Percentiles rank a stretch among this genome's conserved stretches.
Evolutionary conservation across 352 stramenopile genomes (phyloP).

Genomic region (Pilasporangium apinafurcum): DNA sequence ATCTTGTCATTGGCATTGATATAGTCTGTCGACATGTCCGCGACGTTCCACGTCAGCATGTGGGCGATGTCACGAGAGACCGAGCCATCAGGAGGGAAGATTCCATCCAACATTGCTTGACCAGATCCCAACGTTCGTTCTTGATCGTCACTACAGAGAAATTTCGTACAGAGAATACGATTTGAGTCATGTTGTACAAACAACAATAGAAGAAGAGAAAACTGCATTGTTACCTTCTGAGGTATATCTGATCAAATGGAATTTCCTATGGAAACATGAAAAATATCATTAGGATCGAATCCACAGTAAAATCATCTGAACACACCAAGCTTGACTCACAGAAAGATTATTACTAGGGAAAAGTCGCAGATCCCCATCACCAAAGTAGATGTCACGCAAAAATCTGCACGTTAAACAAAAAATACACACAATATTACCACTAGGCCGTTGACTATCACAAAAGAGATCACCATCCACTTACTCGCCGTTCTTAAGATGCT

Average conservation of each 20-base stretch:
- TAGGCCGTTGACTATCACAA: neutral
- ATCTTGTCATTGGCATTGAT: slow-evolving; percentile 75
- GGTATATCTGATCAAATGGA: slow-evolving; percentile 46
- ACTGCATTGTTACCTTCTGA: slow-evolving; percentile 60
- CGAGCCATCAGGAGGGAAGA: slow-evolving; percentile 61
- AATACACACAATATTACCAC: neutral
- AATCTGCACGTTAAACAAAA: slow-evolving; percentile 19
- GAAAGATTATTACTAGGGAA: slow-evolving; percentile 60
- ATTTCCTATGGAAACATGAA: slow-evolving; percentile 21
- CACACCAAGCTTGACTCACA: slow-evolving; percentile 19
- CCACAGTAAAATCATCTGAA: neutral
- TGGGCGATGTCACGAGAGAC: slow-evolving; percentile 40
- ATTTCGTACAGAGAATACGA: neutral
- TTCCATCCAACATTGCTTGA: slow-evolving; percentile 67
- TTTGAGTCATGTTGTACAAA: neutral
- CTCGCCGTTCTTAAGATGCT: slow-evolving; percentile 72
- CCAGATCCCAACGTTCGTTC: slow-evolving; percentile 80
- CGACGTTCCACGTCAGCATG: slow-evolving; percentile 73
- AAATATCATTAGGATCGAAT: neutral
- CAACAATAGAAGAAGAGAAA: too few relatives aligned
- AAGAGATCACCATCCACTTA: slow-evolving; percentile 11
- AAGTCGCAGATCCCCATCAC: slow-evolving; percentile 59
- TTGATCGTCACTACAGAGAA: slow-evolving; percentile 55
- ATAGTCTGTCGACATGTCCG: slow-evolving; percentile 73
- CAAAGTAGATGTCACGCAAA: slow-evolving; percentile 68